phyloP scores from a whole-genome alignment of 2,329 filamentous ascomycete genomes.

The Cercospora sp. region DNA sequence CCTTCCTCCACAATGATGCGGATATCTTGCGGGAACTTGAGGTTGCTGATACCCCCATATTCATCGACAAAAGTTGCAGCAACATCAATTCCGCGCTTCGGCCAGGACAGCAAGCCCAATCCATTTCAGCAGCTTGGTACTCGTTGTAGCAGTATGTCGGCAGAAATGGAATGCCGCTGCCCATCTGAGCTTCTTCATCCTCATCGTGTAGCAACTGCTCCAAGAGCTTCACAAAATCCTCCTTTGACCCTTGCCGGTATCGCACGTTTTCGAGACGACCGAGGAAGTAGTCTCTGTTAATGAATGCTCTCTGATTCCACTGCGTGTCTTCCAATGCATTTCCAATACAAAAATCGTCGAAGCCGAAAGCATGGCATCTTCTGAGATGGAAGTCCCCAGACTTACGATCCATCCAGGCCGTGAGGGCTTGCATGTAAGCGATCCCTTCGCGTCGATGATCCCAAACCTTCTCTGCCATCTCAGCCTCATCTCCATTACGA shows the following conservation, averaged over 20 bases:
- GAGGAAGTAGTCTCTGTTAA: slow-evolving; percentile 1
- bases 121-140: not conserved
- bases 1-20: not conserved
- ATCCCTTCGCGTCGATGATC: not conserved
- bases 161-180: slow-evolving; percentile 16
- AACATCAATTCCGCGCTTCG: slow-evolving; percentile 15
- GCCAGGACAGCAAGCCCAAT: slow-evolving; percentile 9
- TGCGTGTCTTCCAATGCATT: not conserved
- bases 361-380: slow-evolving; percentile 13
- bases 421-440: slow-evolving; percentile 13
- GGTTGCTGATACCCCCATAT: not conserved
- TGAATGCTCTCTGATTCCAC: not conserved
- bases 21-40: slow-evolving; percentile 15
- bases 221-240: not conserved
- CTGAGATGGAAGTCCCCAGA: not conserved
- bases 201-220: slow-evolving; percentile 2
- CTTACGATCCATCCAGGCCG: not conserved
- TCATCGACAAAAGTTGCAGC: slow-evolving; percentile 15
- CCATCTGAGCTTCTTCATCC: slow-evolving; percentile 5
- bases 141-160: slow-evolving; percentile 16
- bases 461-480: not conserved
- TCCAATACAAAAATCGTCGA: slow-evolving; percentile 19
- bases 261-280: slow-evolving; percentile 1
- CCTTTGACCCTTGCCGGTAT: not conserved
- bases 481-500: not conserved